A percentile compares a stretch with the other conserved stretches of the same genome.
Conservation (phyloP, 352 stramenopile species). For the Globisporangium splendens region DNA sequence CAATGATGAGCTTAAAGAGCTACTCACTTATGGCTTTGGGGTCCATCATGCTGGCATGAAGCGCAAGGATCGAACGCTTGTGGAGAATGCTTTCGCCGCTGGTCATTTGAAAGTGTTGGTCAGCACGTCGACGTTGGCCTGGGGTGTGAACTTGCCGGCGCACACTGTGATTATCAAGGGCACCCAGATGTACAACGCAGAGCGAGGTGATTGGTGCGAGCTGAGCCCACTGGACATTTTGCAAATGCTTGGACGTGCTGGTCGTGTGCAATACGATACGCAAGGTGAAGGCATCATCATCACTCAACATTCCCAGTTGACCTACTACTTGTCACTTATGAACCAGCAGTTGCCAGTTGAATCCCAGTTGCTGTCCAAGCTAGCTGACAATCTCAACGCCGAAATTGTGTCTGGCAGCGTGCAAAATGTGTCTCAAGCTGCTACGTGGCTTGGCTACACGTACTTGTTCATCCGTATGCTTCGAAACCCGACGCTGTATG, state of each 20-base stretch:
- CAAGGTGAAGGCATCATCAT: constrained; percentile 99
- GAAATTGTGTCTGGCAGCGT: constrained; percentile 98
- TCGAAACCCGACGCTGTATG: constrained; percentile 96
- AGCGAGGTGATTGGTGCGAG: constrained; percentile 97
- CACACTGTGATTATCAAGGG: constrained; percentile 99
- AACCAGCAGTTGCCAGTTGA: constrained; percentile 99
- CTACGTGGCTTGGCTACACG: constrained; percentile 99
- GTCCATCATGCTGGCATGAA: constrained; percentile 99
- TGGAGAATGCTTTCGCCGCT: constrained; percentile 98
- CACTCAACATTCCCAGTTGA: constrained; percentile 97
- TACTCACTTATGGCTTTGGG: constrained; percentile 98
- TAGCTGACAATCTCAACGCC: constrained; percentile 98
- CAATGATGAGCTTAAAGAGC: constrained; percentile 97
- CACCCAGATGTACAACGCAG: constrained; percentile 99
- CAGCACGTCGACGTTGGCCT: constrained; percentile 98
- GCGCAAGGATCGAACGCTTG: constrained; percentile 94
- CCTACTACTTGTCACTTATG: constrained; percentile 99
- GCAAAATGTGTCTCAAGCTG: constrained; percentile 93
- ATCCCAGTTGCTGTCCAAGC: constrained; percentile 94
- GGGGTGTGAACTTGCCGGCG: constrained; percentile 99
- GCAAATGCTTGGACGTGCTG: constrained; percentile 98
- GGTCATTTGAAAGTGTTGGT: constrained; percentile 97
- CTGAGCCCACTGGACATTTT: constrained; percentile 98
- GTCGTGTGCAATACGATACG: constrained; percentile 98
- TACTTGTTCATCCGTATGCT: constrained; percentile 99